Percentiles rank a stretch among this genome's conserved stretches.
Evolutionary conservation across 805 yeast genomes (phyloP).

Genomic region (Priceomyces carsonii): DNA sequence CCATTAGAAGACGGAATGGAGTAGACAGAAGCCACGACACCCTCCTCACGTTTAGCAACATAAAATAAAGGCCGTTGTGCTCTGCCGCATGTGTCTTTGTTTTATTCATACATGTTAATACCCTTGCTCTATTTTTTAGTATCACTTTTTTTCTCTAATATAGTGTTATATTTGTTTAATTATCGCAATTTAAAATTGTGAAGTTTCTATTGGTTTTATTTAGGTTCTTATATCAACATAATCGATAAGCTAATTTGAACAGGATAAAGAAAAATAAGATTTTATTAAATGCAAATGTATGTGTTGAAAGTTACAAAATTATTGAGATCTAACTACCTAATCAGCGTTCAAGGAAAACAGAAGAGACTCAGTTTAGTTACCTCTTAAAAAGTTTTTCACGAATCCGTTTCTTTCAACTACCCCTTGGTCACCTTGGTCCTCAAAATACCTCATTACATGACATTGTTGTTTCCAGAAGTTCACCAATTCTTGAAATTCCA

Average conservation of each 20-base stretch:
- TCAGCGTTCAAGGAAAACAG: too few species aligned
- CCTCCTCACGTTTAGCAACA: too few species aligned
- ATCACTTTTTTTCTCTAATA: constrained; percentile 3
- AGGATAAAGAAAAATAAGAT: too few species aligned
- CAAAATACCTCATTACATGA: constrained; percentile 81
- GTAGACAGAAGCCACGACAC: too few species aligned
- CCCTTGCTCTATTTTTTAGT: constrained; percentile 6
- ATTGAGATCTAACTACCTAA: too few species aligned
- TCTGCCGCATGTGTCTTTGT: too few species aligned
- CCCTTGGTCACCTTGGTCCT: constrained; percentile 59
- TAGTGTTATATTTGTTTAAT: constrained; percentile 4
- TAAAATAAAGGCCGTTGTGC: too few species aligned
- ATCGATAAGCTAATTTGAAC: too few species aligned
- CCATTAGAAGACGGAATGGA: constrained; percentile 56
- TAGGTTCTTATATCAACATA: constrained; percentile 6
- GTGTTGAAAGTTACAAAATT: too few species aligned
- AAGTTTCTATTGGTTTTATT: constrained; percentile 7
- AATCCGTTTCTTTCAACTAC: constrained; percentile 60
- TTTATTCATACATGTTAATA: constrained; percentile 5
- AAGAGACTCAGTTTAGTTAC: constrained; percentile 35
- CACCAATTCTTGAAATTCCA: constrained; percentile 86
- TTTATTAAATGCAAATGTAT: too few species aligned
- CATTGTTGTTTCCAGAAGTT: constrained; percentile 91
- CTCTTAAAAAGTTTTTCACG: constrained; percentile 72
- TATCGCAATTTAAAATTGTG: constrained; percentile 5